Base-by-base conservation (phyloP, 2,329 filamentous ascomycete species). In the Zymoseptoria crescenta region DNA sequence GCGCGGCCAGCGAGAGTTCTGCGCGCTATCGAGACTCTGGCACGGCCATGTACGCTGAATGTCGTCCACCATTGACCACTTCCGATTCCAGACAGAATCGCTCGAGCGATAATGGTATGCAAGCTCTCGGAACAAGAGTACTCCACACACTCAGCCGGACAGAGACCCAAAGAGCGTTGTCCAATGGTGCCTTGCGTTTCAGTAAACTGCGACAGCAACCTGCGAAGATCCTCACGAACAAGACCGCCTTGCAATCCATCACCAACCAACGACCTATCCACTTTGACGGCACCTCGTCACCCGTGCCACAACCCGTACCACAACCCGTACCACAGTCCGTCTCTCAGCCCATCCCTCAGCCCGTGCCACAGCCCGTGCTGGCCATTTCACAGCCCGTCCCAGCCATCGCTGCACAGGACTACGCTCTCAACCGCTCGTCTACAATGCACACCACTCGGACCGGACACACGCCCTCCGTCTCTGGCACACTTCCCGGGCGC, bases 21-120 rank as follows among this genome's bases (percentile, higher is more conserved):
- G 20, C 67, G 57, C 64, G 62, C 35, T 67, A 68, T 58, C 66
- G 64, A 5, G 63, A 65, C 48, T 62, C 70, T 54, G 66, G 67
- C 49, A 64, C 67, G 50, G 65, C 67, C 19, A 55, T 68, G 7
- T 64, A 62, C 51, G 62, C 61, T 49, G 54, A 45, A 45, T 45
- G 35, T 45, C 16, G 28, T 3, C 19, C 50, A 28, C 30, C 9
- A 19, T 48, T 24, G 41, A 24, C 27, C 16, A 21, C 10, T 51
- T 8, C 28, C 19, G n/a, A 20, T 27, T 21, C 20, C 52, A 7
- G 51, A 21, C 4, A 54, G 51, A 19, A 45, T 50, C 8, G 51
- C 27, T 45, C 35, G 13, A 63, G 59, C 19, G 52, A 52, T 45
- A 45, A 4, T 29, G 52, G 16, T 21, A 9, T 20, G 20, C 13